A percentile compares a stretch with the other conserved stretches of the same genome.
These are phyloP conservation scores for Pterocarpus santalinus DNA, from an alignment of 306 rosid species.

Conservation along the genomic window DNA sequence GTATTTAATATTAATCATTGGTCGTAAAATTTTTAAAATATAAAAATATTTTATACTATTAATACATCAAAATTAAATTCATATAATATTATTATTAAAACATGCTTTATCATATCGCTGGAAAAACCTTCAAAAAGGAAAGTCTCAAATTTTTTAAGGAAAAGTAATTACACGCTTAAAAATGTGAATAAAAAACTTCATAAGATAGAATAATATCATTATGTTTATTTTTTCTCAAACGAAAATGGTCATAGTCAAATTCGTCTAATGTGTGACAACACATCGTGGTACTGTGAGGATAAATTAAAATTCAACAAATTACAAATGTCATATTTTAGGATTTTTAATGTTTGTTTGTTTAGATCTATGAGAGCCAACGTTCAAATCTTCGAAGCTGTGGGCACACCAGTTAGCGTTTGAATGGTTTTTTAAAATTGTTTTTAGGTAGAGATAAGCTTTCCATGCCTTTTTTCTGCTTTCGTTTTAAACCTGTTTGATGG, in stretches of 20 bases:
- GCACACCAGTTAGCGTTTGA: constrained; percentile 12
- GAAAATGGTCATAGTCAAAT: neutral
- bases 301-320: neutral
- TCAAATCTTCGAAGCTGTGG: neutral
- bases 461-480: too few relatives aligned
- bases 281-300: neutral
- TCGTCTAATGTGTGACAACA: neutral
- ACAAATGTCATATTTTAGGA: neutral
- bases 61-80: too few relatives aligned
- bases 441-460: neutral
- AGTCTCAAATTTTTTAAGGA: too few relatives aligned
- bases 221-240: too few relatives aligned
- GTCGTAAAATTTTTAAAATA: too few relatives aligned
- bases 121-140: too few relatives aligned
- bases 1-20: neutral
- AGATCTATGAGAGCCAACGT: neutral
- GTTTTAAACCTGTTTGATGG: neutral
- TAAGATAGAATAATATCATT: too few relatives aligned
- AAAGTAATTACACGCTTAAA: too few relatives aligned
- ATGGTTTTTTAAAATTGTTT: neutral
- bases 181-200: too few relatives aligned
- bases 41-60: too few relatives aligned
- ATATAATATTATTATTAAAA: too few relatives aligned
- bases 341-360: neutral
- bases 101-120: too few relatives aligned